These are phyloP conservation scores for Candida awuae DNA, from an alignment of 805 yeast species.

Conservation along the genomic window DNA sequence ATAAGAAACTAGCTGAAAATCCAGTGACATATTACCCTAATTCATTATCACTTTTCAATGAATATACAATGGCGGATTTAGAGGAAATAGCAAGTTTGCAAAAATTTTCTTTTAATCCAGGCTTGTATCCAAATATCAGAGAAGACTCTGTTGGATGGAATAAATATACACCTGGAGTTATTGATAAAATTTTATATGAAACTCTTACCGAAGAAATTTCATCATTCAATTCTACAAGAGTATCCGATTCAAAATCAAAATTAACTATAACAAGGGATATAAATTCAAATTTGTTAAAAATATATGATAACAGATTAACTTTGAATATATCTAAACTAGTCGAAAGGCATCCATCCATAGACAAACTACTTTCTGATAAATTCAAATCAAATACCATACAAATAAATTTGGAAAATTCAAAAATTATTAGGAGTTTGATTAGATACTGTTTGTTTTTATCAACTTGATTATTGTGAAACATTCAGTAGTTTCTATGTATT, in stretches of 20 bases:
- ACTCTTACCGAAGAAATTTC: neutral
- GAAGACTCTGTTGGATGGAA: slow-evolving; percentile 6
- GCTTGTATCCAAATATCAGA: slow-evolving; percentile 2
- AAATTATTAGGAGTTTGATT: no score
- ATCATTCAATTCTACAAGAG: no score
- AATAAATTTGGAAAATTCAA: no score
- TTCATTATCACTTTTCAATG: neutral
- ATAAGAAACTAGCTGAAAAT: slow-evolving; percentile 5
- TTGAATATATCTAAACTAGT: no score
- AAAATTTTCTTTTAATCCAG: neutral
- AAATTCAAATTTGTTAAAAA: no score
- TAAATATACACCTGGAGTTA: slow-evolving; percentile 1
- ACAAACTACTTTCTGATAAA: no score
- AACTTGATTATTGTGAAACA: slow-evolving; percentile 1
- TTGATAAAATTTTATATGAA: neutral
- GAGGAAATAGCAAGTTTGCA: neutral
- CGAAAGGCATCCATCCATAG: no score
- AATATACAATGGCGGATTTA: neutral
- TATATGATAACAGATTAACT: no score
- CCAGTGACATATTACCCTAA: slow-evolving; percentile 8
- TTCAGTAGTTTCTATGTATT: no score
- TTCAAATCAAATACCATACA: no score
- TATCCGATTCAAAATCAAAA: neutral
- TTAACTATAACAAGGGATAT: no score
- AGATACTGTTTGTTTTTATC: neutral